phyloP scores from a whole-genome alignment of 768 basidiomycete species.

The Suillus subluteus region DNA sequence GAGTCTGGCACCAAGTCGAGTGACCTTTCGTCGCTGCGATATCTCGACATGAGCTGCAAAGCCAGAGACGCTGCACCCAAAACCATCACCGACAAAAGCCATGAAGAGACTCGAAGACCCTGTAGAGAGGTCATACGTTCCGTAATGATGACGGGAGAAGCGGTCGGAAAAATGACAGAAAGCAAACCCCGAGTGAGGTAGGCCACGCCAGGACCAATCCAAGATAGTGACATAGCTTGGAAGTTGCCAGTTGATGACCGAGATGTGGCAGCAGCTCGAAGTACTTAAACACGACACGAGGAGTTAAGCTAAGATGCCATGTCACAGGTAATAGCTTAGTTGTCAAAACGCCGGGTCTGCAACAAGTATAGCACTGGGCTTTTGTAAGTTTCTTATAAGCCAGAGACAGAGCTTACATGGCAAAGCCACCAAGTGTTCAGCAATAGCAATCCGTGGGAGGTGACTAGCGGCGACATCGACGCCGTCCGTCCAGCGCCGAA shows the following conservation, averaged over 20 bases:
- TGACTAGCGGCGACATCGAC: neutral
- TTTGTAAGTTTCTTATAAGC: neutral
- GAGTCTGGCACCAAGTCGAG: conserved; percentile 26
- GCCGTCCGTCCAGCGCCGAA: neutral
- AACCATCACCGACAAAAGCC: conserved; percentile 12
- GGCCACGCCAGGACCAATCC: conserved; percentile 26
- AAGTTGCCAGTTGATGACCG: neutral
- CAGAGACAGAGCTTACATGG: neutral
- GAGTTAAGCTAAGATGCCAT: neutral
- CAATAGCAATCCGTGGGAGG: neutral
- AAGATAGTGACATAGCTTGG: neutral
- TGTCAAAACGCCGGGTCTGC: neutral
- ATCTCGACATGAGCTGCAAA: conserved; percentile 10
- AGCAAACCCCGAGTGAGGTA: conserved; percentile 21
- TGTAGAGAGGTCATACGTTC: conserved; percentile 13
- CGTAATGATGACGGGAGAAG: conserved; percentile 18
- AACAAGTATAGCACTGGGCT: neutral
- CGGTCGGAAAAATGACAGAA: conserved; percentile 17
- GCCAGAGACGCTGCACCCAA: conserved; percentile 4
- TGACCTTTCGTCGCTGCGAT: conserved; percentile 23
- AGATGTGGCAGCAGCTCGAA: neutral
- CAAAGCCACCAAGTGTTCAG: neutral
- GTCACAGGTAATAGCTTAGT: neutral
- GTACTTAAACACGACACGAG: neutral
- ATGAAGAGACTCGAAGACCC: conserved; percentile 17